Evolutionary conservation across 2,329 filamentous ascomycete species (phyloP), one percentile per base, ranked within the genome.

Genomic region (Ustulina deusta): DNA sequence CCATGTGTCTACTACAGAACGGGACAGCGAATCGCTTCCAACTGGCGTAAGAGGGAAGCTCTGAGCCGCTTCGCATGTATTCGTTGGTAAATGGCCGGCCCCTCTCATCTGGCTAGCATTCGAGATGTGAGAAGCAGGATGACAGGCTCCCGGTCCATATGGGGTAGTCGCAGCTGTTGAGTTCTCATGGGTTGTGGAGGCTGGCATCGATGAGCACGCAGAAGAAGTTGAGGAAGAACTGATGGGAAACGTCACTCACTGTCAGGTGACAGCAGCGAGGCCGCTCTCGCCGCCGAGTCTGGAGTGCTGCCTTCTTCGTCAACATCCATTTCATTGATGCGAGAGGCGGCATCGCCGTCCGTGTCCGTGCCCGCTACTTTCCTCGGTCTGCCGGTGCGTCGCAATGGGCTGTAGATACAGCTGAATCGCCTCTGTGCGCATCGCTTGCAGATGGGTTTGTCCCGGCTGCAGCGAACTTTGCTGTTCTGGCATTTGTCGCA

Each of bases 391-490:
- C 62, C 62, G 9, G 22, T 59, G 5, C 55, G 56, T 15, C 48
- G 6, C 72, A 36, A 11, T 7, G 62, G 55, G 15, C 62, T 65
- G 15, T 65, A 65, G 36, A 65, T 38, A 42, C 67, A 69, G 10
- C 6, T 48, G 4, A 66, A n/a, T 6, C 63, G 61, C 22, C 61
- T 69, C 25, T 32, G 63, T 20, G 61, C 34, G 36, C 69, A 71
- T 57, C 66, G 57, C 34, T 57, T 69, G 20, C 69, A 71, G 15
- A 36, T 42, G 7, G 69, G 66, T 13, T 71, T 70, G n/a, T 69
- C 69, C 7, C 62, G 63, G 42, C 63, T 70, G 32, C 65, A 70
- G 36, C 51, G 27, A 17, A 68, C 20, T 44, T 70, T 70, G 25
- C 44, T 63, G 38, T 59, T 59, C 56, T 68, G 65, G 51, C 68